These are phyloP conservation scores for Cucurbita moschata DNA, from an alignment of 306 rosid species.

Conservation along the genomic window DNA sequence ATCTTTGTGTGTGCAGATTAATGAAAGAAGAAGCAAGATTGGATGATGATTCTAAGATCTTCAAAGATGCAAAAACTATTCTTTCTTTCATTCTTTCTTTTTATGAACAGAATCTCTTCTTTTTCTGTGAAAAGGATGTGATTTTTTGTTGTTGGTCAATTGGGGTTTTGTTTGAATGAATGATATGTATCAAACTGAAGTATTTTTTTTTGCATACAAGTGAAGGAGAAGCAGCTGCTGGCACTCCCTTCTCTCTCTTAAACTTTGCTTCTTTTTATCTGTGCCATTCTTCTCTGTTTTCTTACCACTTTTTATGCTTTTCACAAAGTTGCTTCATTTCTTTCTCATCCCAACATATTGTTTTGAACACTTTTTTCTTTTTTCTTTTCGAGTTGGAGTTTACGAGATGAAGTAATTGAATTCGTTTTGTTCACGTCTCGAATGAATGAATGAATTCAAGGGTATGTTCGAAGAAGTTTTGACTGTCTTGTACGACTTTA, in stretches of 20 bases:
- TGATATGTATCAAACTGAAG: background rate
- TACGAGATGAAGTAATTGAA: background rate
- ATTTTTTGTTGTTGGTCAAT: slow-evolving; percentile 5
- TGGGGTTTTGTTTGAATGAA: slow-evolving; percentile 5
- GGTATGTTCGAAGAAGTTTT: too few species aligned
- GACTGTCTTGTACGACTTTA: too few species aligned
- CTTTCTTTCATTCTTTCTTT: slow-evolving; percentile 8
- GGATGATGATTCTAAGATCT: slow-evolving; percentile 15
- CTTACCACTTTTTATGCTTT: slow-evolving; percentile 44
- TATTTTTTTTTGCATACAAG: background rate
- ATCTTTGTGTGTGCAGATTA: slow-evolving; percentile 40
- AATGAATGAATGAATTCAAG: too few species aligned
- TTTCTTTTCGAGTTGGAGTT: background rate
- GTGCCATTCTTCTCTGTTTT: slow-evolving; percentile 24
- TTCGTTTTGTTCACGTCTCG: background rate
- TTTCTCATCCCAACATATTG: background rate
- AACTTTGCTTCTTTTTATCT: slow-evolving; percentile 19
- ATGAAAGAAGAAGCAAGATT: slow-evolving; percentile 25
- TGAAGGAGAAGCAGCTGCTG: background rate
- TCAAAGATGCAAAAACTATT: slow-evolving; percentile 15
- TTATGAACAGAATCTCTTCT: slow-evolving; percentile 17
- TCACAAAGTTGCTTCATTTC: slow-evolving; percentile 28
- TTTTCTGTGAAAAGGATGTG: slow-evolving; percentile 15
- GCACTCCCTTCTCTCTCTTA: background rate
- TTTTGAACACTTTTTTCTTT: background rate